Evolutionary conservation across 352 stramenopile genomes (phyloP).

Genomic region (Phytophthora boehmeriae): DNA sequence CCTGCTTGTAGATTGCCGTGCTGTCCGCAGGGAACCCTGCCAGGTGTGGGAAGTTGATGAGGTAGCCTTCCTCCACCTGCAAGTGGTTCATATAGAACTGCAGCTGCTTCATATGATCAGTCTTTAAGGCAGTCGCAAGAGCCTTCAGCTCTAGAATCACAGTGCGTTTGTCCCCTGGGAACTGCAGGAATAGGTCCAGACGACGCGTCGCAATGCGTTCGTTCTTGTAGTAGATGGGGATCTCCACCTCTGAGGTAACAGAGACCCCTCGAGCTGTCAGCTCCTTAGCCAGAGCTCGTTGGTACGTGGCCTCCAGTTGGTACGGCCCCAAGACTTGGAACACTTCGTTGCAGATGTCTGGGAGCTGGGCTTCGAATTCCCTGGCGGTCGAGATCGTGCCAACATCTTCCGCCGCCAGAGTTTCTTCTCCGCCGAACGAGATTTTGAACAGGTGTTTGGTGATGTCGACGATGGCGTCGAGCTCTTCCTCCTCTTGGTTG

Average conservation of each 20-base stretch:
- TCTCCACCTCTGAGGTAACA: constrained; percentile 34
- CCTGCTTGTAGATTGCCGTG: constrained; percentile 11
- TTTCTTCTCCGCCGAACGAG: constrained; percentile 34
- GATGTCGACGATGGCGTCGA: constrained; percentile 14
- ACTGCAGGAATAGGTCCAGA: constrained; percentile 37
- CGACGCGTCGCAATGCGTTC: constrained; percentile 32
- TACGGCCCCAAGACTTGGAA: constrained; percentile 34
- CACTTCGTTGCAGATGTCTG: constrained; percentile 42
- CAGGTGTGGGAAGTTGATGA: constrained; percentile 50
- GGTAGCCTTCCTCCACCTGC: constrained; percentile 32
- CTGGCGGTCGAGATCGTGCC: constrained; percentile 6
- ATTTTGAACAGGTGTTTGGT: constrained; percentile 24
- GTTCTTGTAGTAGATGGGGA: constrained; percentile 41
- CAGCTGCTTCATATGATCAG: constrained; percentile 38
- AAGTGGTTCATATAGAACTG: constrained; percentile 52
- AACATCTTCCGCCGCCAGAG: neutral
- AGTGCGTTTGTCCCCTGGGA: constrained; percentile 30
- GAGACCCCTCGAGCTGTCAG: constrained; percentile 29
- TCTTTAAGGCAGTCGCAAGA: constrained; percentile 20
- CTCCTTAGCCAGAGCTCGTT: constrained; percentile 35
- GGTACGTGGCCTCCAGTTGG: constrained; percentile 47
- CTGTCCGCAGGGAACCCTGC: constrained; percentile 41
- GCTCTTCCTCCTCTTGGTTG: constrained; percentile 27
- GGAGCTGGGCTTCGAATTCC: constrained; percentile 23
- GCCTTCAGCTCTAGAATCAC: constrained; percentile 51